phyloP scores from a whole-genome alignment of 495 filamentous ascomycete genomes.

The Jackrogersella multiformis region DNA sequence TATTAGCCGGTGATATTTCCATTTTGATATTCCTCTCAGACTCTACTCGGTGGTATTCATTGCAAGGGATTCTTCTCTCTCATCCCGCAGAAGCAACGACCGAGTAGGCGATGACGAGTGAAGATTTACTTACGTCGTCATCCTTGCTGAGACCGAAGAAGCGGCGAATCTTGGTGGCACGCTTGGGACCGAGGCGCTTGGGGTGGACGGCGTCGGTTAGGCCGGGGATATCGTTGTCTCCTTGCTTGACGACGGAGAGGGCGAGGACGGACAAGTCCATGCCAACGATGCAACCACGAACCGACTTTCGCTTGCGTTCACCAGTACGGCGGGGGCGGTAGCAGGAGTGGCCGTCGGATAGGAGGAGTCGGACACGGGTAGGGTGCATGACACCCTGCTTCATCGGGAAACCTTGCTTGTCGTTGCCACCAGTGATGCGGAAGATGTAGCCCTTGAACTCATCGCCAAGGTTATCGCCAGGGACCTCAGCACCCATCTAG shows the following conservation, averaged over 20 bases:
- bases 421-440: slow-evolving; percentile 99
- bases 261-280: slow-evolving; percentile 94
- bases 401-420: slow-evolving; percentile 99
- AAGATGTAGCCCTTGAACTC: slow-evolving; percentile 99
- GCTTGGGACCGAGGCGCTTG: slow-evolving; percentile 98
- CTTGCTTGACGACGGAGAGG: slow-evolving; percentile 95
- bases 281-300: slow-evolving; percentile 97
- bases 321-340: slow-evolving; percentile 97
- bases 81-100: slow-evolving; percentile 54
- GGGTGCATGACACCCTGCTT: slow-evolving; percentile 99
- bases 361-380: slow-evolving; percentile 94
- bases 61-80: slow-evolving; percentile 55
- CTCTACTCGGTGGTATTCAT: slow-evolving; percentile 59
- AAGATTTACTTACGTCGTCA: slow-evolving; percentile 87
- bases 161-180: slow-evolving; percentile 97
- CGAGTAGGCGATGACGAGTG: slow-evolving; percentile 67
- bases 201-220: slow-evolving; percentile 96
- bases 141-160: slow-evolving; percentile 99
- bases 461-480: slow-evolving; percentile 91
- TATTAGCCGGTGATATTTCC: slow-evolving; percentile 50
- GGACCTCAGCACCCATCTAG: slow-evolving; percentile 95
- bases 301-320: slow-evolving; percentile 98
- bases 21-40: slow-evolving; percentile 54
- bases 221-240: slow-evolving; percentile 90
- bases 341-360: slow-evolving; percentile 93